Conservation (phyloP, 148 eudicot genomes). For the Rhododendron kiyosumense region DNA sequence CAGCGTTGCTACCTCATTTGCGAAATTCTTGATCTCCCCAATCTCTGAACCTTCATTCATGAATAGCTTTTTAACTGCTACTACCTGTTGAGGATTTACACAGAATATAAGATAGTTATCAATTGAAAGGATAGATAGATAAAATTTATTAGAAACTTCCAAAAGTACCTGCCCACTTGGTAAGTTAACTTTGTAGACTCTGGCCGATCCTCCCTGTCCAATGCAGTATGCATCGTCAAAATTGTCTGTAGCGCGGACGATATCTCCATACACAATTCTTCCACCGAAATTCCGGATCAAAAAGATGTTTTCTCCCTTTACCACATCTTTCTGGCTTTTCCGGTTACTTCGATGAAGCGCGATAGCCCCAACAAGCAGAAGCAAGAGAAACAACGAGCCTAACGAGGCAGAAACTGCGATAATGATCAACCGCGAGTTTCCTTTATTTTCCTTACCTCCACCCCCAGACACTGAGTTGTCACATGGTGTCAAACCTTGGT, state of each 20-base stretch:
- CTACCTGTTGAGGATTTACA: neutral
- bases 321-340: neutral
- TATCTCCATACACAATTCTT: slow-evolving; percentile 18
- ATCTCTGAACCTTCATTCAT: neutral
- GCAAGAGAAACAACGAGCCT: neutral
- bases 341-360: neutral
- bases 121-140: neutral
- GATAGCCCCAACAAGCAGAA: slow-evolving; percentile 1
- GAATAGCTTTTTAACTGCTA: slow-evolving; percentile 22
- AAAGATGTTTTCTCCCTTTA: neutral
- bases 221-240: slow-evolving; percentile 17
- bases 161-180: slow-evolving; percentile 14
- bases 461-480: neutral
- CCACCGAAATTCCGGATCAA: slow-evolving; percentile 16
- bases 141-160: no score
- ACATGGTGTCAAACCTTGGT: slow-evolving; percentile 16
- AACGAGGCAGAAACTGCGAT: neutral
- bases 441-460: neutral
- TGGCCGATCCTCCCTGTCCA: slow-evolving; percentile 15
- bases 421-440: neutral
- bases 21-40: neutral
- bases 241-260: slow-evolving; percentile 20
- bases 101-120: neutral
- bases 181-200: slow-evolving; percentile 28
- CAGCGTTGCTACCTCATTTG: slow-evolving; percentile 7